These are phyloP conservation scores for Ceratocystis diversiconidia DNA, from an alignment of 2,329 filamentous ascomycete genomes.

Conservation along the genomic window DNA sequence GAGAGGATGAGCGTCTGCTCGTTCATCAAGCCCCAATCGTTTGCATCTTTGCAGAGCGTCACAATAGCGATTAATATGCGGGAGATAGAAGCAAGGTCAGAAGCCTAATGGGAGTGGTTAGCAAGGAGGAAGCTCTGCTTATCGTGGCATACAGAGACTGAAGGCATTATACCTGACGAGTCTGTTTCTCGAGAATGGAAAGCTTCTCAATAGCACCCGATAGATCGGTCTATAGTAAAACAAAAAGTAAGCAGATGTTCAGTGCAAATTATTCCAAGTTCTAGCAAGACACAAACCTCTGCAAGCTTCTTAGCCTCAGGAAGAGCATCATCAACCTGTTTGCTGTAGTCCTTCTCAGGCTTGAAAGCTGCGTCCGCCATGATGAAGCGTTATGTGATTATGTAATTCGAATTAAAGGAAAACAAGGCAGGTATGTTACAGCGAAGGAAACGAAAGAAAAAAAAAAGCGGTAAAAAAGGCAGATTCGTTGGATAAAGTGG, in stretches of 20 bases:
- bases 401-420: not conserved
- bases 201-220: slow-evolving; percentile 89
- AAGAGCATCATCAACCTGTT: slow-evolving; percentile 84
- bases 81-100: slow-evolving; percentile 89
- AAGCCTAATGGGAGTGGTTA: slow-evolving; percentile 49
- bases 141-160: slow-evolving; percentile 19
- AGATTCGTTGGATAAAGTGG: not conserved
- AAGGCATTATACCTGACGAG: slow-evolving; percentile 59
- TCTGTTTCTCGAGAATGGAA: slow-evolving; percentile 82
- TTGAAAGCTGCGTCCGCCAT: slow-evolving; percentile 79
- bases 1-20: slow-evolving; percentile 91
- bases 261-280: not conserved
- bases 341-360: slow-evolving; percentile 97
- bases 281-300: slow-evolving; percentile 47
- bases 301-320: slow-evolving; percentile 82
- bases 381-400: slow-evolving; percentile 18
- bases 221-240: slow-evolving; percentile 50
- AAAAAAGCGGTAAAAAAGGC: not conserved
- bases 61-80: slow-evolving; percentile 76
- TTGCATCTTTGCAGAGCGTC: slow-evolving; percentile 82
- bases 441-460: not conserved
- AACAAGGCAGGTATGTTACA: not conserved
- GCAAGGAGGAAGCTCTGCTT: slow-evolving; percentile 18
- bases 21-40: slow-evolving; percentile 88
- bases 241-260: not conserved